Conservation (phyloP, 805 yeast genomes). For the Zygotorulaspora florentina region DNA sequence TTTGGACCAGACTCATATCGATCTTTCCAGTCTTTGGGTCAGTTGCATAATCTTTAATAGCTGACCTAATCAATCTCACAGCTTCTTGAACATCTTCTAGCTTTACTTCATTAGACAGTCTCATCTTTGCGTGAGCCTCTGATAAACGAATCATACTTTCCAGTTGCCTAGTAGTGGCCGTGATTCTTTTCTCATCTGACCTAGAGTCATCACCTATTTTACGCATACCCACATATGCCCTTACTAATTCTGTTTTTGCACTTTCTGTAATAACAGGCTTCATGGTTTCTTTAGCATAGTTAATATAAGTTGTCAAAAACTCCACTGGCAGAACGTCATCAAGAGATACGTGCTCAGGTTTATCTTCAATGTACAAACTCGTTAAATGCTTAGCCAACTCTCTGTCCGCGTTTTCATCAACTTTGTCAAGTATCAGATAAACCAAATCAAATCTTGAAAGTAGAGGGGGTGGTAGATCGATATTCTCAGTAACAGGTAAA, state of each 20-base stretch:
- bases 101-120: slow-evolving; percentile 67
- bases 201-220: slow-evolving; percentile 89
- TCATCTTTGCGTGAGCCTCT: slow-evolving; percentile 98
- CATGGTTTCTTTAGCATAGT: slow-evolving; percentile 83
- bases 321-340: slow-evolving; percentile 79
- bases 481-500: slow-evolving; percentile 89
- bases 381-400: slow-evolving; percentile 88
- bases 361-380: slow-evolving; percentile 84
- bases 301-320: slow-evolving; percentile 80
- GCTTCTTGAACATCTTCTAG: slow-evolving; percentile 87
- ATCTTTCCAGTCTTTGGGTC: slow-evolving; percentile 96
- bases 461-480: slow-evolving; percentile 94
- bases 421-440: slow-evolving; percentile 85
- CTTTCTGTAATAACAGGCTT: slow-evolving; percentile 76
- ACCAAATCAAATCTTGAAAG: slow-evolving; percentile 93
- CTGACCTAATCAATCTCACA: slow-evolving; percentile 85
- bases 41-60: slow-evolving; percentile 96
- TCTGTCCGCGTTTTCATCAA: slow-evolving; percentile 80
- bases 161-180: slow-evolving; percentile 96
- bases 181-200: slow-evolving; percentile 80
- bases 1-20: slow-evolving; percentile 95
- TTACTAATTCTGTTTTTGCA: slow-evolving; percentile 82
- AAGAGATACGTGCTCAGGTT: slow-evolving; percentile 64
- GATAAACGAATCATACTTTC: slow-evolving; percentile 92
- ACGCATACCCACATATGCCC: slow-evolving; percentile 89